Percentiles rank a stretch among this genome's conserved stretches.
Conservation (phyloP, 495 filamentous ascomycete genomes). For the Neurospora pannonica region DNA sequence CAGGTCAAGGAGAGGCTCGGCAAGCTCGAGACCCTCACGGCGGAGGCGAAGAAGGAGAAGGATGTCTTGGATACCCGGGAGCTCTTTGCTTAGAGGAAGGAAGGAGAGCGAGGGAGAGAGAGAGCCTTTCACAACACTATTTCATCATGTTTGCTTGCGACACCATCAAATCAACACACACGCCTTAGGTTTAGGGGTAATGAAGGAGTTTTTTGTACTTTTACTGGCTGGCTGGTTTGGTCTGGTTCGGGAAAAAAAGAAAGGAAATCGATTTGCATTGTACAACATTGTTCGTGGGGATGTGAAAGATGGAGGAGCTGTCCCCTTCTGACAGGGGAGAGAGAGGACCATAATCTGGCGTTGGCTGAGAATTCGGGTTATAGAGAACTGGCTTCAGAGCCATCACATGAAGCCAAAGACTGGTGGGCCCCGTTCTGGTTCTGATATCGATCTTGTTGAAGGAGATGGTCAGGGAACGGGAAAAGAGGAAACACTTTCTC, state of each 20-base stretch:
- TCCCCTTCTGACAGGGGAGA: not conserved
- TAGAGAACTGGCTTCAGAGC: not conserved
- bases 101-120: not conserved
- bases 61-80: constrained; percentile 71
- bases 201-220: not conserved
- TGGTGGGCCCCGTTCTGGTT: not conserved
- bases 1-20: constrained; percentile 59
- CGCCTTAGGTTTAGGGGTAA: not conserved
- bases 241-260: not conserved
- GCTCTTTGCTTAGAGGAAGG: constrained; percentile 60
- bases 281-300: not conserved
- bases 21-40: constrained; percentile 61
- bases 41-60: constrained; percentile 48
- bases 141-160: not conserved
- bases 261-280: not conserved
- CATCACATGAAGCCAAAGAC: not conserved
- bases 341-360: not conserved
- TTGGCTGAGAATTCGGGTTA: not conserved
- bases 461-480: not conserved
- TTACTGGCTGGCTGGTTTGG: not conserved
- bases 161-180: not conserved
- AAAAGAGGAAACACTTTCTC: not conserved
- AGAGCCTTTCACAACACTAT: not conserved
- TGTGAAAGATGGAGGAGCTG: not conserved
- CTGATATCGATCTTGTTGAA: not conserved